phyloP scores from a whole-genome alignment of 2,329 filamentous ascomycete species.

The Pseudogymnoascus sp. region DNA sequence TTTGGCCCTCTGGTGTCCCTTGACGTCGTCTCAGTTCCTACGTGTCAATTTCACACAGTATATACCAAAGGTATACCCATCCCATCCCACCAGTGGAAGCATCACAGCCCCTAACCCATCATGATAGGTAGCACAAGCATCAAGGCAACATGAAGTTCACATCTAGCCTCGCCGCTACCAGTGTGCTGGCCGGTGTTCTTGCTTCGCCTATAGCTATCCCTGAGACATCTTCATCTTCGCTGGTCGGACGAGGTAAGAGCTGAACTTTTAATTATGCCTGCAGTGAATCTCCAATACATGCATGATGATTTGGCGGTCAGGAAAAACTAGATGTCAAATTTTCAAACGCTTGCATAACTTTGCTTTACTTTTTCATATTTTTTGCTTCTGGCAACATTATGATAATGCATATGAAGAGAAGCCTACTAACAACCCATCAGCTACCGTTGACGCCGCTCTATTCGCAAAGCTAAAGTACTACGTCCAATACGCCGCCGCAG shows the following conservation, averaged over 20 bases:
- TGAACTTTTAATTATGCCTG: neutral
- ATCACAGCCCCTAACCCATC: neutral
- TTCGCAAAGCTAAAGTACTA: constrained; percentile 18
- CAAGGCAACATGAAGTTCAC: neutral
- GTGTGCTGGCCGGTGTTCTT: neutral
- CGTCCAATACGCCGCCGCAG: constrained; percentile 20
- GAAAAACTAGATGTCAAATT: neutral
- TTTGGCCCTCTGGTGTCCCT: neutral
- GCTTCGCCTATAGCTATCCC: neutral
- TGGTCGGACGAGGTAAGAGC: neutral
- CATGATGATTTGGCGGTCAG: no score
- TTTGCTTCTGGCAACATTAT: neutral
- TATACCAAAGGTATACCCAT: neutral
- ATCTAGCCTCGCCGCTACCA: neutral
- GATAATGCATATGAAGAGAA: neutral
- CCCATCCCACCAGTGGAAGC: neutral
- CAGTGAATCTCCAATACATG: neutral
- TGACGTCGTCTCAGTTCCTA: neutral
- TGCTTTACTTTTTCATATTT: neutral
- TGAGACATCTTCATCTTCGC: neutral
- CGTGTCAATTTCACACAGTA: neutral
- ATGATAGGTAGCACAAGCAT: neutral
- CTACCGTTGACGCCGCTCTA: constrained; percentile 10
- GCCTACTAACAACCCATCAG: constrained; percentile 9
- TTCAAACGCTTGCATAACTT: neutral